These are phyloP conservation scores for Mortierella sp. DNA, from an alignment of 371 early-diverging fungal species.

Conservation along the genomic window DNA sequence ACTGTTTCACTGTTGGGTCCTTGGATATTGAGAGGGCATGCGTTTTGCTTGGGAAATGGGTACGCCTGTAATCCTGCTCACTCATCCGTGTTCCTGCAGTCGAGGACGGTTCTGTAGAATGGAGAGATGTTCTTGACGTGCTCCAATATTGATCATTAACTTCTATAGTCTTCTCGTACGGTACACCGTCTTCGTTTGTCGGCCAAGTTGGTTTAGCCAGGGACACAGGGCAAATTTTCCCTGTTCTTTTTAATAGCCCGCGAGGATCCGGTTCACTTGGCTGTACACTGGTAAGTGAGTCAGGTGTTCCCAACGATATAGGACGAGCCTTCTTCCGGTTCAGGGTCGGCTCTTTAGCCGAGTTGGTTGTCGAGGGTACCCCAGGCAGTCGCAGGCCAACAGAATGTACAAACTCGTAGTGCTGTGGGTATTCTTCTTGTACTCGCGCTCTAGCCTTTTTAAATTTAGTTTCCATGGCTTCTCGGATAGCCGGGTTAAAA, in stretches of 20 bases:
- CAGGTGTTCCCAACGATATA: background rate
- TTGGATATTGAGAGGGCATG: conserved; percentile 21
- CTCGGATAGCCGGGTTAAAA: conserved; percentile 26
- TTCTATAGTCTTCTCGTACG: conserved; percentile 29
- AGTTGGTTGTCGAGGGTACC: background rate
- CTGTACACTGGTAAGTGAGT: background rate
- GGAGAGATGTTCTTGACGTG: background rate
- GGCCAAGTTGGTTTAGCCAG: conserved; percentile 47
- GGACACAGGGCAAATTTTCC: conserved; percentile 43
- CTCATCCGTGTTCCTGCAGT: background rate
- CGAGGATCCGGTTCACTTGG: background rate
- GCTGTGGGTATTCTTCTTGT: conserved; percentile 43
- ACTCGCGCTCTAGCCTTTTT: conserved; percentile 27
- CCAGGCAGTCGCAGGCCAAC: conserved; percentile 39
- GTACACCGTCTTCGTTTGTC: conserved; percentile 51
- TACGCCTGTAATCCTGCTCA: conserved; percentile 22
- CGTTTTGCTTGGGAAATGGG: conserved; percentile 21
- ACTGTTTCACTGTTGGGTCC: conserved; percentile 25
- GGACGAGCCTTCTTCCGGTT: conserved; percentile 10
- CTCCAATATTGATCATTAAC: conserved; percentile 35
- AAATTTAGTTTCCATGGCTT: conserved; percentile 39
- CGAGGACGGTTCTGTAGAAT: background rate
- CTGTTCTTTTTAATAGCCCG: conserved; percentile 33
- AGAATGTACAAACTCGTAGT: conserved; percentile 45
- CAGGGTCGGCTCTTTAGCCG: conserved; percentile 38